Evolutionary conservation across 352 stramenopile genomes (phyloP).

Genomic region (Pythium oligandrum): DNA sequence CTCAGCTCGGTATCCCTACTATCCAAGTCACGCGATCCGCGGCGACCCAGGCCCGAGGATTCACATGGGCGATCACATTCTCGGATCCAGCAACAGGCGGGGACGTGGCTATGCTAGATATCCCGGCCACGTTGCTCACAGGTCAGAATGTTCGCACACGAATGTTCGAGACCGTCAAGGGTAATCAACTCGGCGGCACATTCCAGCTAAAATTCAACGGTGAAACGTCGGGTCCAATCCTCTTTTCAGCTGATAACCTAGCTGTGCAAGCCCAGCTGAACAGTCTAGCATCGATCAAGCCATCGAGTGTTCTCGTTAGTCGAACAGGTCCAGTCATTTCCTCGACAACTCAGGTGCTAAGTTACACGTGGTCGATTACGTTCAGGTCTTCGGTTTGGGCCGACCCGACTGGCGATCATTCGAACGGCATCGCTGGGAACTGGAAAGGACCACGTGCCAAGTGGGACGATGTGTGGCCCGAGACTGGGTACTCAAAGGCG

Average conservation of each 20-base stretch:
- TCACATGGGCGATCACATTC: slow-evolving; percentile 83
- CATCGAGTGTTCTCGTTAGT: slow-evolving; percentile 87
- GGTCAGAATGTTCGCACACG: slow-evolving; percentile 28
- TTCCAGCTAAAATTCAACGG: slow-evolving; percentile 94
- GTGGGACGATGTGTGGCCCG: slow-evolving; percentile 89
- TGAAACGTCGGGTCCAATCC: slow-evolving; percentile 90
- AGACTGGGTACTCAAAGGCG: slow-evolving; percentile 91
- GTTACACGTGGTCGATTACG: slow-evolving; percentile 91
- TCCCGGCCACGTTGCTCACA: slow-evolving; percentile 32
- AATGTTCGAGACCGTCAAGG: slow-evolving; percentile 73
- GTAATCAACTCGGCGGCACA: slow-evolving; percentile 86
- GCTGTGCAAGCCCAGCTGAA: slow-evolving; percentile 91
- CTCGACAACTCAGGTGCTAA: slow-evolving; percentile 59
- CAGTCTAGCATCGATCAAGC: slow-evolving; percentile 88
- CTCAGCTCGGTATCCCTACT: slow-evolving; percentile 39
- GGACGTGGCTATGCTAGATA: slow-evolving; percentile 60
- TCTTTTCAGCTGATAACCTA: slow-evolving; percentile 71
- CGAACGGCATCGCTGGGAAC: slow-evolving; percentile 82
- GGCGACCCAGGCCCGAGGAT: slow-evolving; percentile 59
- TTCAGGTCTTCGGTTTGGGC: slow-evolving; percentile 92
- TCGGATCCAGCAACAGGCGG: slow-evolving; percentile 60
- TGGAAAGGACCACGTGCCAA: slow-evolving; percentile 81
- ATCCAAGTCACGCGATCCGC: slow-evolving; percentile 54
- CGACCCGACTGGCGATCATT: slow-evolving; percentile 89
- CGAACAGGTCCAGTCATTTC: slow-evolving; percentile 36